These are phyloP conservation scores for Oryza brachyantha DNA, from an alignment of 176 grass and related monocot genomes.

Conservation along the genomic window DNA sequence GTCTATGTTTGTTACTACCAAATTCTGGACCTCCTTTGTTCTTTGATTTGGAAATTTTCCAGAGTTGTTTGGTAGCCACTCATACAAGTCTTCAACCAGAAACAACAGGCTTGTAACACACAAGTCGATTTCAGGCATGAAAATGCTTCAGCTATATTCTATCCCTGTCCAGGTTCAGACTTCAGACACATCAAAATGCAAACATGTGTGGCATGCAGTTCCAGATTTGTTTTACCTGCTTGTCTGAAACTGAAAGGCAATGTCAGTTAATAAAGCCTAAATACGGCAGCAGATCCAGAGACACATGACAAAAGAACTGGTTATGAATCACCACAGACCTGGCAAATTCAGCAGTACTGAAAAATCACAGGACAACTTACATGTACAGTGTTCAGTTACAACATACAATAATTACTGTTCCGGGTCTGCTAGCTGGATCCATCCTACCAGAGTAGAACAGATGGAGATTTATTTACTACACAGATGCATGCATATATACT, in stretches of 20 bases:
- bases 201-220: background rate
- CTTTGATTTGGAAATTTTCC: background rate
- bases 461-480: too few relatives aligned
- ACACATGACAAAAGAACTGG: background rate
- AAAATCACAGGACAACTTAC: background rate
- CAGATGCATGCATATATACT: too few relatives aligned
- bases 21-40: background rate
- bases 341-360: background rate
- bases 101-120: background rate
- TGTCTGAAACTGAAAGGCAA: background rate
- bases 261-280: background rate
- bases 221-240: background rate
- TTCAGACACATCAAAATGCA: background rate
- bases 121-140: background rate
- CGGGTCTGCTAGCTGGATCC: too few relatives aligned
- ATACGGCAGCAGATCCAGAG: background rate
- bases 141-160: background rate
- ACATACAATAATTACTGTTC: too few relatives aligned
- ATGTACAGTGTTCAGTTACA: too few relatives aligned
- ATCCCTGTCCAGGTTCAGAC: background rate
- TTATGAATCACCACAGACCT: background rate
- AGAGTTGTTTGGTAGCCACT: background rate
- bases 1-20: background rate
- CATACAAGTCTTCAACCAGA: background rate
- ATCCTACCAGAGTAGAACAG: too few relatives aligned